These are phyloP conservation scores for Saturnispora ahearnii DNA, from an alignment of 805 yeast genomes.

Conservation along the genomic window DNA sequence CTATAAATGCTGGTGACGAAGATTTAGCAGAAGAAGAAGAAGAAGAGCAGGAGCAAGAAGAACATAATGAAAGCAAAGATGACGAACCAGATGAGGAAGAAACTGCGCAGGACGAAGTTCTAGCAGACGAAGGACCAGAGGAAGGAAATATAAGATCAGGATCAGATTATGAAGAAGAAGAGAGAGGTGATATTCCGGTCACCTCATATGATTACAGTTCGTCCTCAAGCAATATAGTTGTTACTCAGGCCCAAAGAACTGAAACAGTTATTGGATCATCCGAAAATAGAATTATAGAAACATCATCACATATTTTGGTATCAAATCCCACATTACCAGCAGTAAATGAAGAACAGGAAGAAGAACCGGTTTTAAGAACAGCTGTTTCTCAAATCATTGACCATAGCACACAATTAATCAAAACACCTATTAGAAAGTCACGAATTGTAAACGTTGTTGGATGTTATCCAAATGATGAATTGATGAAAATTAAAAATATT, in stretches of 20 bases:
- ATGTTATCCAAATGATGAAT: constrained; percentile 8
- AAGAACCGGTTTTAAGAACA: neutral
- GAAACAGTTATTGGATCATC: neutral
- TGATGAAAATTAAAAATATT: constrained; percentile 2
- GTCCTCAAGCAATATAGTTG: neutral
- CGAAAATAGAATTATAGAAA: neutral
- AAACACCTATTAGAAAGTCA: neutral
- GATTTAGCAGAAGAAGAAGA: neutral
- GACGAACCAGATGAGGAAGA: neutral
- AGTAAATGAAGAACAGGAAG: neutral
- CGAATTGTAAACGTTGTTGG: constrained; percentile 7
- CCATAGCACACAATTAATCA: constrained; percentile 3
- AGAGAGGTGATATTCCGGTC: neutral
- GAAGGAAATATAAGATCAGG: neutral
- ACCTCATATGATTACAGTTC: neutral
- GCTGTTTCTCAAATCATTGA: constrained; percentile 1
- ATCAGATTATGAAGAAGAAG: neutral
- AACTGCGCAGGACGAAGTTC: neutral
- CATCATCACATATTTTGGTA: neutral
- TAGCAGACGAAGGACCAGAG: neutral
- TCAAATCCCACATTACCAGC: neutral
- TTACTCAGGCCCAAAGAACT: neutral
- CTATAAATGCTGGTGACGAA: neutral
- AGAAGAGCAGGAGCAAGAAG: neutral
- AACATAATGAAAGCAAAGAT: neutral